Conservation (phyloP, 106 monocot species). For the Phalaenopsis equestris region DNA sequence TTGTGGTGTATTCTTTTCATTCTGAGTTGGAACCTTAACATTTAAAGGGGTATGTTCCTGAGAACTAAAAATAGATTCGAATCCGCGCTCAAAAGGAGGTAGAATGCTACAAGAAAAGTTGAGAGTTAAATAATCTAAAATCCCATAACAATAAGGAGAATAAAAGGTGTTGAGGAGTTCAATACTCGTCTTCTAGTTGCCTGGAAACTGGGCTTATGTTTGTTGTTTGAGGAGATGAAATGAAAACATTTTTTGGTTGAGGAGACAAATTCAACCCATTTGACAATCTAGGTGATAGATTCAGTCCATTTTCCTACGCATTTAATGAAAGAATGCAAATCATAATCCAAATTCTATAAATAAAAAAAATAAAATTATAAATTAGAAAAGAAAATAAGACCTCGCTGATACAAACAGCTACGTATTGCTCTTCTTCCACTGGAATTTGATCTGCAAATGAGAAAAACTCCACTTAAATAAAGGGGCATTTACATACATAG, state of each 20-base stretch:
- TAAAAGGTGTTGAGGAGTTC: neutral
- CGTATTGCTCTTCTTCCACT: conserved; percentile 31
- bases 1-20: conserved; percentile 9
- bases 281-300: neutral
- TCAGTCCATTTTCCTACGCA: neutral
- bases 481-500: neutral
- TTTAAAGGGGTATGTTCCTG: conserved; percentile 3
- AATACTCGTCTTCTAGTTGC: conserved; percentile 12
- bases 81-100: conserved; percentile 27
- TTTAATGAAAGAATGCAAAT: neutral
- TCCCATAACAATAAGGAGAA: neutral
- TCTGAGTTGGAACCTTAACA: conserved; percentile 14
- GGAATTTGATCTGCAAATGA: conserved; percentile 36
- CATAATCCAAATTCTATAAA: neutral
- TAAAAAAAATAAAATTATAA: neutral
- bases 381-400: neutral
- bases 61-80: conserved; percentile 3
- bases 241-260: conserved; percentile 2
- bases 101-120: conserved; percentile 22
- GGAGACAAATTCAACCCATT: conserved; percentile 4
- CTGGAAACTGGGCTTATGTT: neutral
- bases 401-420: conserved; percentile 17
- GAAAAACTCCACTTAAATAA: neutral
- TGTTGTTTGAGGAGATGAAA: conserved; percentile 5
- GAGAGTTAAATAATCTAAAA: neutral